These are phyloP conservation scores for Colletotrichum sp. DNA, from an alignment of 2,329 filamentous ascomycete genomes.

Conservation along the genomic window DNA sequence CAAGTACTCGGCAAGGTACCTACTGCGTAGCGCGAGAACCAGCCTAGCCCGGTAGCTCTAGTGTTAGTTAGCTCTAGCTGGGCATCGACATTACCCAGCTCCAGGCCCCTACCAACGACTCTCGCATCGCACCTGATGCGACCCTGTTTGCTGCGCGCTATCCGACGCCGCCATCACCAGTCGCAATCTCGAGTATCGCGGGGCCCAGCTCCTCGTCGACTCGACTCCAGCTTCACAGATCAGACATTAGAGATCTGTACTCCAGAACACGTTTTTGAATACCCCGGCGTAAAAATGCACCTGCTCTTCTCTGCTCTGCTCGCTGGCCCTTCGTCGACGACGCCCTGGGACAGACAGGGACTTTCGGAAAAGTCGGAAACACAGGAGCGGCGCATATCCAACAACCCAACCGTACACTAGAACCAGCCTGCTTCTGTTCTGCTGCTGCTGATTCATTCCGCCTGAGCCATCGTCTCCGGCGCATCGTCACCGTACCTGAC, in stretches of 20 bases:
- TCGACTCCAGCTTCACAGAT: not conserved
- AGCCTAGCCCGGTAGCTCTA: not conserved
- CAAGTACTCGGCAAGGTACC: not conserved
- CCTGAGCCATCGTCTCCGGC: not conserved
- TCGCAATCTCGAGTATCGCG: not conserved
- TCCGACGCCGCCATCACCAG: not conserved
- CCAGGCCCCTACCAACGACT: not conserved
- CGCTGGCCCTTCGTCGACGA: not conserved
- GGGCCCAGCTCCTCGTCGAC: not conserved
- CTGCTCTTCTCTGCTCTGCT: not conserved
- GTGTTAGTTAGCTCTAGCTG: not conserved
- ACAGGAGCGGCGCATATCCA: not conserved
- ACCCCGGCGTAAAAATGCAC: not conserved
- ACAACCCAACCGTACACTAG: not conserved
- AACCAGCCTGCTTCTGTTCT: too few relatives aligned
- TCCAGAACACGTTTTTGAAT: not conserved
- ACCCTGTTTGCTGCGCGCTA: slow-evolving; percentile 1
- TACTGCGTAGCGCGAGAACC: not conserved
- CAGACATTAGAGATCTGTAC: not conserved
- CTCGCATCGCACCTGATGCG: slow-evolving; percentile 13
- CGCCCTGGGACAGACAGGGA: not conserved
- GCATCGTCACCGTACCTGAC: not conserved
- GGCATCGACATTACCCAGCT: not conserved
- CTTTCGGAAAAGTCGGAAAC: not conserved
- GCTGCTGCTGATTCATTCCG: not conserved